Conservation (phyloP, 2,329 filamentous ascomycete genomes). For the Pseudogymnoascus sp. region DNA sequence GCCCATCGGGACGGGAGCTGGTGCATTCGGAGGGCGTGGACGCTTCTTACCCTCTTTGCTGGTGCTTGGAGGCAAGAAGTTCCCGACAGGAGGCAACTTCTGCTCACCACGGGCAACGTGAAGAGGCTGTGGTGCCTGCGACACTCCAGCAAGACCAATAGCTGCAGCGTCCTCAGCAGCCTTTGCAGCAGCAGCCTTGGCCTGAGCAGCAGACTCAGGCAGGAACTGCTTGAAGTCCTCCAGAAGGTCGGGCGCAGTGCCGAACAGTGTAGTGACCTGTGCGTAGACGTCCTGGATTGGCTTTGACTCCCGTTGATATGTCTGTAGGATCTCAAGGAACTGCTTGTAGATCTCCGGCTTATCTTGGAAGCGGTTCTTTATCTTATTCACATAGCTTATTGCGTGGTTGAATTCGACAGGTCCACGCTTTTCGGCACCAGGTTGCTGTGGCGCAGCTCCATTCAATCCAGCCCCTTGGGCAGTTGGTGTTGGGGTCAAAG, state of each 20-base stretch:
- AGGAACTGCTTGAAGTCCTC: conserved; percentile 99
- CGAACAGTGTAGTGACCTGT: conserved; percentile 91
- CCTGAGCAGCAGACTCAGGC: conserved; percentile 74
- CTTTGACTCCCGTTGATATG: conserved; percentile 95
- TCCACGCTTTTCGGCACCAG: conserved; percentile 72
- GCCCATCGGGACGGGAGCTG: conserved; percentile 26
- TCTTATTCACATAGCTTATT: conserved; percentile 99
- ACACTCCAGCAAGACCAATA: conserved; percentile 38
- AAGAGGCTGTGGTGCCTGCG: conserved; percentile 48
- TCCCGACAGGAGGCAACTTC: conserved; percentile 88
- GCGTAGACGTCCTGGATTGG: conserved; percentile 98
- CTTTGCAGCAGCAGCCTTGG: conserved; percentile 49
- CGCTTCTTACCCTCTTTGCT: conserved; percentile 90
- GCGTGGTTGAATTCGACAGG: conserved; percentile 99
- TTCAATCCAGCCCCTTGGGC: conserved; percentile 52
- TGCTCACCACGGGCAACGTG: conserved; percentile 43
- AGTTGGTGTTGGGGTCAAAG: conserved; percentile 53
- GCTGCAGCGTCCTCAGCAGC: conserved; percentile 62
- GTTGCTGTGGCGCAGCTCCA: conserved; percentile 50
- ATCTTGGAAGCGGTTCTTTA: conserved; percentile 97
- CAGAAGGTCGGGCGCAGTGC: conserved; percentile 83
- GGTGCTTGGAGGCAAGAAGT: conserved; percentile 75
- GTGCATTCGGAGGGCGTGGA: conserved; percentile 47
- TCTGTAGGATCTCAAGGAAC: conserved; percentile 95
- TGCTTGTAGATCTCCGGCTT: conserved; percentile 99